Evolutionary conservation across 768 basidiomycete genomes (phyloP).

Genomic region (Lactarius psammicola): DNA sequence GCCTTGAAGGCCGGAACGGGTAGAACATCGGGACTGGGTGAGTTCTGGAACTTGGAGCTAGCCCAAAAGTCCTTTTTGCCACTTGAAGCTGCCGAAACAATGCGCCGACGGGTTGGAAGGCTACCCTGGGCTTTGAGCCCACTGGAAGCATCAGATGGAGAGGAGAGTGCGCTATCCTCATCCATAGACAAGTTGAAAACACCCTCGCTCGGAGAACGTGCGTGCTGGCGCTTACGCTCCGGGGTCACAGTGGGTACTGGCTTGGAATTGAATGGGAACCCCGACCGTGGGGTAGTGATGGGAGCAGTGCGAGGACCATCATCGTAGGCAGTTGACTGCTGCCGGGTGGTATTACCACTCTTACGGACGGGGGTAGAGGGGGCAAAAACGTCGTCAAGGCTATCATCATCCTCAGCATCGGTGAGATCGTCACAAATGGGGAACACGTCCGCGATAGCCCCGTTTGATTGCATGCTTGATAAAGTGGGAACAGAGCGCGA

Average conservation of each 20-base stretch:
- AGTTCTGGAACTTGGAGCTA: conserved; percentile 83
- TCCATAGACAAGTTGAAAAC: conserved; percentile 76
- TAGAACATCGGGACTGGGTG: conserved; percentile 78
- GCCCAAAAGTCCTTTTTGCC: conserved; percentile 53
- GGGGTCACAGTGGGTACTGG: conserved; percentile 42
- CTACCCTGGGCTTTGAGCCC: conserved; percentile 39
- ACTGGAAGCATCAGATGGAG: conserved; percentile 42
- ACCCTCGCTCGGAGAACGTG: conserved; percentile 66
- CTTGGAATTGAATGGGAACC: conserved; percentile 43
- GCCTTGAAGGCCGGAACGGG: conserved; percentile 60
- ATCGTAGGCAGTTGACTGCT: conserved; percentile 37
- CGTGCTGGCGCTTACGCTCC: conserved; percentile 43
- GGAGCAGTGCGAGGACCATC: conserved; percentile 53
- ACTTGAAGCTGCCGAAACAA: conserved; percentile 22
- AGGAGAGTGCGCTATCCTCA: conserved; percentile 48
- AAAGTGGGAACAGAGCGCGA: conserved; percentile 53
- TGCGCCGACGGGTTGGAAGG: conserved; percentile 26
- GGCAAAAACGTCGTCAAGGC: conserved; percentile 42
- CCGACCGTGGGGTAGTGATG: conserved; percentile 36
- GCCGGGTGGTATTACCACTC: conserved; percentile 32
- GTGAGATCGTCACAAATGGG: conserved; percentile 74
- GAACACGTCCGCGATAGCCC: conserved; percentile 42
- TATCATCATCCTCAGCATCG: conserved; percentile 39
- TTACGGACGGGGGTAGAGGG: conserved; percentile 56
- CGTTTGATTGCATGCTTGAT: conserved; percentile 37